Evolutionary conservation across 1,284 basidiomycete species (phyloP), one percentile per base, ranked within the genome.

Genomic region (Sphagnurus paluster): DNA sequence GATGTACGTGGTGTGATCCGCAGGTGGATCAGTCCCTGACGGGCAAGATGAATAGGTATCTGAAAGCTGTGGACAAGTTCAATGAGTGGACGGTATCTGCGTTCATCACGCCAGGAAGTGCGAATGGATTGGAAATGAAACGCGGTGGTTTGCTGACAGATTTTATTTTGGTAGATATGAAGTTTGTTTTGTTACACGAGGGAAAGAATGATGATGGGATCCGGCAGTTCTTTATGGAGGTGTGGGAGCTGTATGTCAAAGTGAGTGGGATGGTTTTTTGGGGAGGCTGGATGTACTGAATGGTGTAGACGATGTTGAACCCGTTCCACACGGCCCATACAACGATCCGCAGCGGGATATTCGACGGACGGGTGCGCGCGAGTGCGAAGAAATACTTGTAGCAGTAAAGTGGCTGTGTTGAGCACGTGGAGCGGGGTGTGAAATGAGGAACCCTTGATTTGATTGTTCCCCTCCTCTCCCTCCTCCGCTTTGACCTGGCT

Each of bases 21-120:
- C 36, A 46, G 34, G 28, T 45, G 58, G 57, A 57, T 52, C 41
- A 47, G 46, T 21, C 42, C 21, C 42, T 52, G 59, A 46, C 56
- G 28, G 54, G 35, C 44, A n/a, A 37, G 10, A 21, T 11, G 43
- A n/a, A n/a, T 61, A 97, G 94, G 85, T 96, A 96, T 66, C 75
- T 97, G 49, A 94, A 93, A 63, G 82, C 83, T 16, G 84, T 97
- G 46, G 94, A 98, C 76, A 90, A 87, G 69, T 95, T 97, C 71
- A 97, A 98, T 62, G 95, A 98, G 63, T 98, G 95, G 94, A 93
- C 82, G 1, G 84, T 97, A 16, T 97, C 94, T 7, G 93, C 90
- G 23, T 98, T 96, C 68, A 76, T 97, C 13, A 96, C 94, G 1
- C 86, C 93, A 2, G 90, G 88, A 53, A 96, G 94, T 97, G 68